Conservation (phyloP, 2,329 filamentous ascomycete species). For the Coniochaeta prunicola region DNA sequence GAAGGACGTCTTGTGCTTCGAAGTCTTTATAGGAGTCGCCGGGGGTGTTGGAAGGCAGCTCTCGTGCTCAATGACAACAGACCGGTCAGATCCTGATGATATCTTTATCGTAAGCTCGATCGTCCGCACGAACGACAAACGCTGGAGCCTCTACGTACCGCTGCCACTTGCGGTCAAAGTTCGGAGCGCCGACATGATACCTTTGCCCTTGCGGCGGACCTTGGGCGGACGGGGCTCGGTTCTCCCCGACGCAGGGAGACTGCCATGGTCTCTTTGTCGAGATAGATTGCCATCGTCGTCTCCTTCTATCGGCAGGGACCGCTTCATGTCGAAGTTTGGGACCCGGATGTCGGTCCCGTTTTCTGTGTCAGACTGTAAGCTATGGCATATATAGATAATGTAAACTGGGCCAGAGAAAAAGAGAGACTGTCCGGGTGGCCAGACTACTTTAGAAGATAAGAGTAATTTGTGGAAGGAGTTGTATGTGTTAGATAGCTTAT, state of each 20-base stretch:
- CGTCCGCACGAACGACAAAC: background rate
- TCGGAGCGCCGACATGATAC: constrained; percentile 32
- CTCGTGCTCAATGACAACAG: background rate
- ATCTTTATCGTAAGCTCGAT: background rate
- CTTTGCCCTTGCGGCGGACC: constrained; percentile 30
- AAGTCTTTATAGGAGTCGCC: background rate
- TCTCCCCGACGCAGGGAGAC: constrained; percentile 5
- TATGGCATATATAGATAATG: constrained; percentile 1
- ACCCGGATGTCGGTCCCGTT: background rate
- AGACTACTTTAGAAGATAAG: background rate
- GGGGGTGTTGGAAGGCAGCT: background rate
- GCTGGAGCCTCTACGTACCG: background rate
- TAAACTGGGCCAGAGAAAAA: background rate
- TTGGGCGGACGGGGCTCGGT: constrained; percentile 23
- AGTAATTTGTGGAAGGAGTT: no score
- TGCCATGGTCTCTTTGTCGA: constrained; percentile 1
- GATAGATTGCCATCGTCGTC: background rate
- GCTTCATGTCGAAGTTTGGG: background rate
- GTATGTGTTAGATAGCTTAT: background rate
- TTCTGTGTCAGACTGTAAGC: background rate
- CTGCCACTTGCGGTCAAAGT: constrained; percentile 31
- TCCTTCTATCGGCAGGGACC: background rate
- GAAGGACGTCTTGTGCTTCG: background rate
- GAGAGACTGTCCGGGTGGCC: constrained; percentile 1
- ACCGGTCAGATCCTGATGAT: constrained; percentile 3